phyloP scores from a whole-genome alignment of 1,139 yeast species.

The Torulaspora pretoriensis region DNA sequence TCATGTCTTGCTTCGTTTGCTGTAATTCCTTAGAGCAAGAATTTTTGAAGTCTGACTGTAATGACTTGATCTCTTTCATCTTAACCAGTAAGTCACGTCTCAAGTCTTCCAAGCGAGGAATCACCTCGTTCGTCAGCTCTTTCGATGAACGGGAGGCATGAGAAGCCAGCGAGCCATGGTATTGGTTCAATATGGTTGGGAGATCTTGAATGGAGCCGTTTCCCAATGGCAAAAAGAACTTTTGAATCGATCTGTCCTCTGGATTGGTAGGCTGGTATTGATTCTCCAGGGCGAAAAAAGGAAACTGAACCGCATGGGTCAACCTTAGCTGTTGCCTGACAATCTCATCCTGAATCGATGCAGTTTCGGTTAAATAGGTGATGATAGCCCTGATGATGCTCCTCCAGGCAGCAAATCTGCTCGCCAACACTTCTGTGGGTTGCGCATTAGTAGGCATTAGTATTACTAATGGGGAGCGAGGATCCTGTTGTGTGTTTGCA shows the following conservation, averaged over 20 bases:
- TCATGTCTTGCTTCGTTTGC: conserved; percentile 54
- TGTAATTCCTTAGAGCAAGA: conserved; percentile 63
- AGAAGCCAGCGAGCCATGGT: conserved; percentile 68
- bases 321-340: conserved; percentile 78
- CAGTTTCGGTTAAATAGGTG: conserved; percentile 71
- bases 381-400: conserved; percentile 69
- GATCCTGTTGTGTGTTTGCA: conserved; percentile 31
- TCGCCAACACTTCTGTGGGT: conserved; percentile 85
- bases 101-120: conserved; percentile 83
- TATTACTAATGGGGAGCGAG: conserved; percentile 43
- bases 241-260: conserved; percentile 31
- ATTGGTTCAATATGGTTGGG: conserved; percentile 68
- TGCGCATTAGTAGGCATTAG: conserved; percentile 52
- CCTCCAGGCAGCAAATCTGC: conserved; percentile 84
- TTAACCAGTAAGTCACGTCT: conserved; percentile 77
- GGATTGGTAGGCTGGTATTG: conserved; percentile 25
- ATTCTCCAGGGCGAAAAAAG: conserved; percentile 39
- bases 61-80: conserved; percentile 78
- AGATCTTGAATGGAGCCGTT: conserved; percentile 79
- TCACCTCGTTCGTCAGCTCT: conserved; percentile 62
- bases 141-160: conserved; percentile 64
- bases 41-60: conserved; percentile 79
- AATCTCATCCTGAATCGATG: conserved; percentile 81
- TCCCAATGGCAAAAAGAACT: conserved; percentile 58
- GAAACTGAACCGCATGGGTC: conserved; percentile 70